Evolutionary conservation across 164 flowering plant species (phyloP).

Genomic region (Cinnamomum chago): DNA sequence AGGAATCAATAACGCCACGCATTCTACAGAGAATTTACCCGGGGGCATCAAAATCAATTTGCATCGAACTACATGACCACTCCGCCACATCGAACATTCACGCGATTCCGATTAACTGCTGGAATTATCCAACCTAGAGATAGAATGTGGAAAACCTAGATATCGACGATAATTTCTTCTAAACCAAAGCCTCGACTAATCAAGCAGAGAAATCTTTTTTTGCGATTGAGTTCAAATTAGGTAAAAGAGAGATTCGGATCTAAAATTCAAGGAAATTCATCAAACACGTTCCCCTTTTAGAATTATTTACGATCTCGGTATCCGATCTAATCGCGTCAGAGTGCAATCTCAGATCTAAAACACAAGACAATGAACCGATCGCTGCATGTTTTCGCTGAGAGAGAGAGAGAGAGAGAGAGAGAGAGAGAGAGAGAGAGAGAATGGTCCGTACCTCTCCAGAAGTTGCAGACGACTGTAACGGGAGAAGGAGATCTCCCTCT

Average conservation of each 20-base stretch:
- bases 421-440: no score
- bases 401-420: not conserved
- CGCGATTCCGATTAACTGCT: not conserved
- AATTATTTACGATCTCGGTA: not conserved
- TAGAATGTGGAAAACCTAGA: not conserved
- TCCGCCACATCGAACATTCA: not conserved
- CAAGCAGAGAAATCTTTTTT: no score
- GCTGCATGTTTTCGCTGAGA: not conserved
- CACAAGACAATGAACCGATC: not conserved
- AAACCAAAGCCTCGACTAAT: no score
- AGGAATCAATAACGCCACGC: not conserved
- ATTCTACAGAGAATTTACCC: not conserved
- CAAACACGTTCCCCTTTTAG: not conserved
- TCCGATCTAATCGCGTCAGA: not conserved
- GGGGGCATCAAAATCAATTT: not conserved
- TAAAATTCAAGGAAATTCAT: not conserved
- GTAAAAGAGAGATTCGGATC: not conserved
- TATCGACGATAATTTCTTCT: not conserved
- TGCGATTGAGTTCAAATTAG: no score
- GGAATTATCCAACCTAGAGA: not conserved
- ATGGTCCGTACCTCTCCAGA: constrained; percentile 74
- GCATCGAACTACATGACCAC: not conserved
- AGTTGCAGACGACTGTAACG: constrained; percentile 54
- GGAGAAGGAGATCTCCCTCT: constrained; percentile 63
- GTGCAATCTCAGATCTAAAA: not conserved